phyloP scores from a whole-genome alignment of 2,329 filamentous ascomycete species.

The Penicillium sp. region DNA sequence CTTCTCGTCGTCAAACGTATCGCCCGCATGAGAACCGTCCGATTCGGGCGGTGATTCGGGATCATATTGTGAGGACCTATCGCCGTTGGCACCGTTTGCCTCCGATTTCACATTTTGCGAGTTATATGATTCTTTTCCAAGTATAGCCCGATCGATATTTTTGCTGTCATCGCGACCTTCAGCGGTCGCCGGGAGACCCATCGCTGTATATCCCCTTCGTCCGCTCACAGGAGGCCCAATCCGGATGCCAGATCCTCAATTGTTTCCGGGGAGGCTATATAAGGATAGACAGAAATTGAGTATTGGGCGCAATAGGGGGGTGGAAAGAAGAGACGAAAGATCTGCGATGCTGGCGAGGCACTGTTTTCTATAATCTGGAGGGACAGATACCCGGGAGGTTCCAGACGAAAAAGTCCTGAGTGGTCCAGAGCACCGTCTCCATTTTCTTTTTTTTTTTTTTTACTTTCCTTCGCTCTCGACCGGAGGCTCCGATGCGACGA shows the following conservation, averaged over 20 bases:
- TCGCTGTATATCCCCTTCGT: not conserved
- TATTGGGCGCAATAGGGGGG: not conserved
- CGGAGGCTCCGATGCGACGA: slow-evolving; percentile 1
- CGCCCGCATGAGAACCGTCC: not conserved
- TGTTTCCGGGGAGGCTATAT: not conserved
- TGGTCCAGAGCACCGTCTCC: not conserved
- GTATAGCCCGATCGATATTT: not conserved
- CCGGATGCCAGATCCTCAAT: not conserved
- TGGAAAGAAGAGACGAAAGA: not conserved
- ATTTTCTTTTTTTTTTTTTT: not conserved
- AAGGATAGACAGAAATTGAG: not conserved
- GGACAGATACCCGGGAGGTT: not conserved
- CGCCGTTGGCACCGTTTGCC: not conserved
- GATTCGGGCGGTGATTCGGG: not conserved
- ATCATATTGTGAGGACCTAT: not conserved
- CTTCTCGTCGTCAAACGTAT: slow-evolving; percentile 22
- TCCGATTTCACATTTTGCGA: slow-evolving; percentile 1
- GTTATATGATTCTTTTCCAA: not conserved
- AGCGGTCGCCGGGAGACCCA: slow-evolving; percentile 6
- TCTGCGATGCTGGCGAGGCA: not conserved
- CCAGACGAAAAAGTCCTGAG: not conserved
- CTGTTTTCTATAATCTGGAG: not conserved
- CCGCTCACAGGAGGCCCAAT: not conserved
- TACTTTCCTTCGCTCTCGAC: not conserved
- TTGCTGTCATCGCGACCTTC: not conserved